phyloP scores from a whole-genome alignment of 805 yeast species.

The Ogataea polymorpha region DNA sequence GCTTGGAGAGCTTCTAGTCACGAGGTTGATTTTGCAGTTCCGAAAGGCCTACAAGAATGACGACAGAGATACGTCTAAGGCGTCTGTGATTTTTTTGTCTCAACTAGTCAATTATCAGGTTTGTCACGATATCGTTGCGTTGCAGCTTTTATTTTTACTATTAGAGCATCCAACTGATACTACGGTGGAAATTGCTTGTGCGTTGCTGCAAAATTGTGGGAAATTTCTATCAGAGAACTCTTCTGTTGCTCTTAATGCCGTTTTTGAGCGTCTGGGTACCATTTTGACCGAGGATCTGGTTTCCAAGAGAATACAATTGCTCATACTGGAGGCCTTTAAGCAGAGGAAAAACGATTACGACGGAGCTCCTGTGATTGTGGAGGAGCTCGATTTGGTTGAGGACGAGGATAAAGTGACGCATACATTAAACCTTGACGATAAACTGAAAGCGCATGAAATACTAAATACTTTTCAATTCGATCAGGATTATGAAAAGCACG shows the following conservation, averaged over 20 bases:
- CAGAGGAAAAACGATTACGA: slow-evolving; percentile 43
- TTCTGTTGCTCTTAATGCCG: slow-evolving; percentile 33
- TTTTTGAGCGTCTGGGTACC: slow-evolving; percentile 56
- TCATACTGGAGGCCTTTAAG: slow-evolving; percentile 51
- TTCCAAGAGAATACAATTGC: slow-evolving; percentile 39
- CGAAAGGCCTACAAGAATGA: slow-evolving; percentile 48
- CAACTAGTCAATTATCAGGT: slow-evolving; percentile 64
- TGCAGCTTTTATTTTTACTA: slow-evolving; percentile 51
- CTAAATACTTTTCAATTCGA: slow-evolving; percentile 52
- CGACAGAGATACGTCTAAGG: slow-evolving; percentile 42
- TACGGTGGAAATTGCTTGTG: slow-evolving; percentile 53
- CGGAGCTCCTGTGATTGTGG: slow-evolving; percentile 38
- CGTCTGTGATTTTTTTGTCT: slow-evolving; percentile 50
- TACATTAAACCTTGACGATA: slow-evolving; percentile 51
- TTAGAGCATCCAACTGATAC: slow-evolving; percentile 46
- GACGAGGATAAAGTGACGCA: slow-evolving; percentile 62
- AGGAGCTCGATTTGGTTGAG: slow-evolving; percentile 58
- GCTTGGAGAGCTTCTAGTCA: slow-evolving; percentile 55
- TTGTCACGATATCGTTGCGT: slow-evolving; percentile 47
- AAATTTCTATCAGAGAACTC: slow-evolving; percentile 42
- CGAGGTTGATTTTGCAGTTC: slow-evolving; percentile 57
- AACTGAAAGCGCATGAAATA: slow-evolving; percentile 41
- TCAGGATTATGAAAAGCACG: slow-evolving; percentile 46
- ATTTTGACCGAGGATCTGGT: slow-evolving; percentile 55
- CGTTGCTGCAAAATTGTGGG: slow-evolving; percentile 53